Evolutionary conservation across 352 stramenopile species (phyloP).

Genomic region (Peronospora tabacina): DNA sequence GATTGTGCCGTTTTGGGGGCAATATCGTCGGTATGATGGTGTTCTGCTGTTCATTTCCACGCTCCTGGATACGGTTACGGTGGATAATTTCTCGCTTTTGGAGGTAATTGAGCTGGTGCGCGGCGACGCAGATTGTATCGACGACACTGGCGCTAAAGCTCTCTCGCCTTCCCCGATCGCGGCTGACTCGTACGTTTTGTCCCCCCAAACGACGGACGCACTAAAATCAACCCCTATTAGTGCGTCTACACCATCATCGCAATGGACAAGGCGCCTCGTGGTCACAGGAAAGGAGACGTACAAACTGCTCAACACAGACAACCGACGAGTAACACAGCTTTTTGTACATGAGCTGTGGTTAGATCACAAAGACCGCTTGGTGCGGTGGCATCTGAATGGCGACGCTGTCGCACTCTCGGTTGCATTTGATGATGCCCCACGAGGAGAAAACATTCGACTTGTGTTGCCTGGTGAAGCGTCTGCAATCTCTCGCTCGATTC

Average conservation of each 20-base stretch:
- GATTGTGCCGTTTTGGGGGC: conserved; percentile 79
- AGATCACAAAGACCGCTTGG: conserved; percentile 74
- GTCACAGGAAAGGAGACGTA: conserved; percentile 83
- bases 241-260: conserved; percentile 41
- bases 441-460: conserved; percentile 70
- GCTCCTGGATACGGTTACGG: conserved; percentile 59
- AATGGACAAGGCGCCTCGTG: conserved; percentile 67
- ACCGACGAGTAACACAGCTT: conserved; percentile 64
- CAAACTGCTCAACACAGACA: conserved; percentile 47
- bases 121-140: conserved; percentile 56
- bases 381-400: conserved; percentile 80
- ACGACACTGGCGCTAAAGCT: conserved; percentile 34
- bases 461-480: conserved; percentile 69
- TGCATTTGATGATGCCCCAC: conserved; percentile 56
- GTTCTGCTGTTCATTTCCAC: conserved; percentile 79
- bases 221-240: conserved; percentile 22
- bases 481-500: conserved; percentile 66
- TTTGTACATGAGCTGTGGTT: conserved; percentile 84
- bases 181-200: conserved; percentile 29
- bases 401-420: conserved; percentile 74
- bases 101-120: conserved; percentile 74
- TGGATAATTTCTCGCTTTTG: conserved; percentile 62
- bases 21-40: conserved; percentile 78
- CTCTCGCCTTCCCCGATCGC: conserved; percentile 24
- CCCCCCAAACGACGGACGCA: conserved; percentile 19